Conservation (phyloP, 768 basidiomycete species). For the Lentinula detonsa region DNA sequence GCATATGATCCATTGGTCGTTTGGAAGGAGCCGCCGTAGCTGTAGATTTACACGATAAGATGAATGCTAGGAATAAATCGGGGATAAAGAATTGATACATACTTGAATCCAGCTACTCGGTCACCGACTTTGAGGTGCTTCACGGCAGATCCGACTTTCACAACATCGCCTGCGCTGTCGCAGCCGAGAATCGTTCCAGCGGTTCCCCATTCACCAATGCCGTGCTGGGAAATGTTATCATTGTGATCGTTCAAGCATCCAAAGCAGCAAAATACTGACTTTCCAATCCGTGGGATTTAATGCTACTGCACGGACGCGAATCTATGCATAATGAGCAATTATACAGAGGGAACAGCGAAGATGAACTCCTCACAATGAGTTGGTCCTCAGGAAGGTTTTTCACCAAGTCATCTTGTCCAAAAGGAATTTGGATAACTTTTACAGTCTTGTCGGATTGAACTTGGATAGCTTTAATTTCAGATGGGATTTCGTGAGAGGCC, state of each 20-base stretch:
- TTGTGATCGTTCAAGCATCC: neutral
- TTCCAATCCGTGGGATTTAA: slow-evolving; percentile 6
- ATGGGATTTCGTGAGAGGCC: neutral
- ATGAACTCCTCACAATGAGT: neutral
- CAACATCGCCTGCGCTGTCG: slow-evolving; percentile 2
- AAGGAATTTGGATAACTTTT: slow-evolving; percentile 1
- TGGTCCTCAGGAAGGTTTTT: slow-evolving; percentile 2
- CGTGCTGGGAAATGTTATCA: neutral
- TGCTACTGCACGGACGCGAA: slow-evolving; percentile 4
- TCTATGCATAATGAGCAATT: neutral
- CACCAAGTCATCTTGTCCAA: slow-evolving; percentile 1
- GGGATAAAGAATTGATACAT: neutral
- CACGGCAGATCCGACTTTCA: slow-evolving; percentile 5
- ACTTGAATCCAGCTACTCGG: slow-evolving; percentile 4
- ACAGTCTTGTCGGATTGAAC: neutral
- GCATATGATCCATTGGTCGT: slow-evolving; percentile 1
- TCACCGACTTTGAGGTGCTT: slow-evolving; percentile 6
- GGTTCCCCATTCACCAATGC: neutral
- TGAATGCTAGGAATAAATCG: neutral
- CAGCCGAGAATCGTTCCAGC: slow-evolving; percentile 2
- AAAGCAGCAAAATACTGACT: neutral
- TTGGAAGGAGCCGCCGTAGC: neutral
- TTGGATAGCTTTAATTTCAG: neutral
- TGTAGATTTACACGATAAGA: neutral
- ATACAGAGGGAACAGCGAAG: neutral